Percentiles rank a stretch among this genome's conserved stretches.
Evolutionary conservation across 768 basidiomycete species (phyloP).

Genomic region (Agaricus blazei): DNA sequence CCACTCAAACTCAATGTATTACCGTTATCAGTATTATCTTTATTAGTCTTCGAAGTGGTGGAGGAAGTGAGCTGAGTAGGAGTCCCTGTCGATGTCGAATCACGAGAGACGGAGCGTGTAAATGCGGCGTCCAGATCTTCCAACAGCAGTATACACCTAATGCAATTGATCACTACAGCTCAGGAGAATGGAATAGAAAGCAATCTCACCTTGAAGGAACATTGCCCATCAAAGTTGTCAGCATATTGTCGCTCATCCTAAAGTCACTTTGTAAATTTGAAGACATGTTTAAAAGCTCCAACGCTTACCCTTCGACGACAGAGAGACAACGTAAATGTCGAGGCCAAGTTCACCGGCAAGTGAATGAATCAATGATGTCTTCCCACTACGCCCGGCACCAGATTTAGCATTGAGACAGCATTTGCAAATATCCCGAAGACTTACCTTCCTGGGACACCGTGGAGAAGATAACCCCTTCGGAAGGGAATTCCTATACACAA

Average conservation of each 20-base stretch:
- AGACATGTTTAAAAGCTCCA: slow-evolving; percentile 1
- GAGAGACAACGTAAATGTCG: slow-evolving; percentile 87
- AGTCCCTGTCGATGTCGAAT: slow-evolving; percentile 69
- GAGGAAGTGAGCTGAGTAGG: slow-evolving; percentile 46
- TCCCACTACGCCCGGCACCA: slow-evolving; percentile 47
- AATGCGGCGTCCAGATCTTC: slow-evolving; percentile 94
- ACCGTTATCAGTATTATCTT: slow-evolving; percentile 46
- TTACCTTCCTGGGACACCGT: slow-evolving; percentile 84
- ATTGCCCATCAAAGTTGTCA: slow-evolving; percentile 83
- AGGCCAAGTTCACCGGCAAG: slow-evolving; percentile 80
- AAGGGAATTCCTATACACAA: slow-evolving; percentile 69
- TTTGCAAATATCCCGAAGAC: slow-evolving; percentile 14
- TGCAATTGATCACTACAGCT: slow-evolving; percentile 12
- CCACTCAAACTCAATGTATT: slow-evolving; percentile 85
- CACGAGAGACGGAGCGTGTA: slow-evolving; percentile 82
- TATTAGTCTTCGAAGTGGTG: slow-evolving; percentile 25
- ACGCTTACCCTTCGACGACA: slow-evolving; percentile 76
- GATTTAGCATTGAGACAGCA: not conserved
- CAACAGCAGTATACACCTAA: slow-evolving; percentile 85
- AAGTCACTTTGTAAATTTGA: slow-evolving; percentile 11
- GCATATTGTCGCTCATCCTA: slow-evolving; percentile 88
- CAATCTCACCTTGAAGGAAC: slow-evolving; percentile 68
- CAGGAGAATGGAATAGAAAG: slow-evolving; percentile 4
- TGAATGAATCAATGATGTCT: slow-evolving; percentile 83
- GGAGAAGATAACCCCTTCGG: slow-evolving; percentile 78